A percentile compares a stretch with the other conserved stretches of the same genome.
phyloP scores from a whole-genome alignment of 1,139 yeast species.

The Blastobotrys indianensis region DNA sequence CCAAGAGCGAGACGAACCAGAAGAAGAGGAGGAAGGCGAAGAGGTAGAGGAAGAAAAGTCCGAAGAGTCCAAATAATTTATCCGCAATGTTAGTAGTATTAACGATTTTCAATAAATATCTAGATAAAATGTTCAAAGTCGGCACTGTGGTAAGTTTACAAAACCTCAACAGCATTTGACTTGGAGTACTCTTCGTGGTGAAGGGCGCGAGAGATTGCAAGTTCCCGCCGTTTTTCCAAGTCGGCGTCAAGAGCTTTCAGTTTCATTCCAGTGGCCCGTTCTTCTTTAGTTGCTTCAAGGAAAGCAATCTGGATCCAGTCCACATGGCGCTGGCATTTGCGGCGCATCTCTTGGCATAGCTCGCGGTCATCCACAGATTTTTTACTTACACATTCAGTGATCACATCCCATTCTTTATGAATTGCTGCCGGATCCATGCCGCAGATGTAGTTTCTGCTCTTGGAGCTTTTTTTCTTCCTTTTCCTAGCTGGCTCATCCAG shows the following conservation, averaged over 20 bases:
- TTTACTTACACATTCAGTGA: slow-evolving; percentile 1
- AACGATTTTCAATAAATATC: neutral
- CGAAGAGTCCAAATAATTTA: slow-evolving; percentile 1
- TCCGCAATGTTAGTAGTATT: neutral
- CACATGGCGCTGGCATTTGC: slow-evolving; percentile 59
- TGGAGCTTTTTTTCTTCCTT: slow-evolving; percentile 18
- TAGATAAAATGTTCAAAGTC: neutral
- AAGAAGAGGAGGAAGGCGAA: slow-evolving; percentile 31
- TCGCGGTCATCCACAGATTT: slow-evolving; percentile 17
- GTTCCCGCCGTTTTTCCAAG: neutral
- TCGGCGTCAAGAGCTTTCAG: no score
- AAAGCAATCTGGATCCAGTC: slow-evolving; percentile 57
- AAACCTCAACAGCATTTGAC: neutral
- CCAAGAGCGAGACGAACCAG: neutral
- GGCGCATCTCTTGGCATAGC: slow-evolving; percentile 55
- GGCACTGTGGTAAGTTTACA: neutral
- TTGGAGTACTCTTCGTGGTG: neutral
- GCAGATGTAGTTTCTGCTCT: slow-evolving; percentile 28
- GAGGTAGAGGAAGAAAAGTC: slow-evolving; percentile 23
- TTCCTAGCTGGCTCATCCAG: slow-evolving; percentile 5
- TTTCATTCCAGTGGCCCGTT: neutral
- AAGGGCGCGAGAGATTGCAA: neutral
- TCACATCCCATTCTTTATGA: slow-evolving; percentile 20
- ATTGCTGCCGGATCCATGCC: slow-evolving; percentile 36
- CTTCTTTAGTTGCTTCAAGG: slow-evolving; percentile 35